Evolutionary conservation across 345 rosid genomes (phyloP).

Genomic region (Murraya paniculata): DNA sequence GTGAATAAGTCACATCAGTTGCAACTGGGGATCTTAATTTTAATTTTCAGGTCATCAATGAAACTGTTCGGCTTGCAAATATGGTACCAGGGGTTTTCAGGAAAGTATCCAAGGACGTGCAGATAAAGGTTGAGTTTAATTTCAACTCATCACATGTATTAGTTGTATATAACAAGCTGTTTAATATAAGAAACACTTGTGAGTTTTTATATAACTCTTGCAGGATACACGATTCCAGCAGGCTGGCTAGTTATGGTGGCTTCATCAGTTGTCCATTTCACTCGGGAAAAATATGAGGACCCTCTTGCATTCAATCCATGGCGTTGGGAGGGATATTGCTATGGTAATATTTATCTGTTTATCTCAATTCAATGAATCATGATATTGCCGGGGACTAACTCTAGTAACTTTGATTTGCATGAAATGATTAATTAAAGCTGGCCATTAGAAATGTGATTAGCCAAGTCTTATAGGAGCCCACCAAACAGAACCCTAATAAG

Average conservation of each 20-base stretch:
- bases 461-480: not conserved
- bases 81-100: constrained; percentile 29
- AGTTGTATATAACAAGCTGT: no score
- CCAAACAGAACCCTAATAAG: not conserved
- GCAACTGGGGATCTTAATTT: not conserved
- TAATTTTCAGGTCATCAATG: constrained; percentile 35
- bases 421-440: no score
- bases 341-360: no score
- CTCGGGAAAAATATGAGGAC: constrained; percentile 12
- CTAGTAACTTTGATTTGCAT: no score
- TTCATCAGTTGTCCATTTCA: constrained; percentile 23
- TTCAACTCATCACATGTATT: no score
- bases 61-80: constrained; percentile 35
- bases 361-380: no score
- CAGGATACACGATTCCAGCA: no score
- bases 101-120: constrained; percentile 36
- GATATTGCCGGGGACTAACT: no score
- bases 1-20: not conserved
- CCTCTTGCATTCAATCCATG: constrained; percentile 30
- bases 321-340: constrained; percentile 23
- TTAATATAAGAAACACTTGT: no score
- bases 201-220: no score
- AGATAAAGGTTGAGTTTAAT: no score
- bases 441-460: no score
- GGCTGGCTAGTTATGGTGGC: constrained; percentile 16